Evolutionary conservation across 192 early-diverging fungal species (phyloP).

Genomic region (Chytriomyces hyalinus): DNA sequence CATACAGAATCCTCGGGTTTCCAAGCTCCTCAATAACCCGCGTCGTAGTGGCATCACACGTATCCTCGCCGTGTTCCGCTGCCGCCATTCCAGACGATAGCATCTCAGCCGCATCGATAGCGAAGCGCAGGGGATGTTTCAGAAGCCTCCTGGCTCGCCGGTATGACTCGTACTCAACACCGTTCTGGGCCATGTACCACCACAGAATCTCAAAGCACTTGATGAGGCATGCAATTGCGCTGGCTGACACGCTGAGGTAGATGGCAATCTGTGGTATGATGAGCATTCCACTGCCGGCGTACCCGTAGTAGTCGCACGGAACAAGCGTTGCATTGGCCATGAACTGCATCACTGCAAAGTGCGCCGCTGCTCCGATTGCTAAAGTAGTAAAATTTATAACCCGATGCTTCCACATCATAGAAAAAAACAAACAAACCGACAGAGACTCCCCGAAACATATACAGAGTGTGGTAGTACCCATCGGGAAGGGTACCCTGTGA

Average conservation of each 20-base stretch:
- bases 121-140: slow-evolving; percentile 29
- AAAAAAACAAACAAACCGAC: background rate
- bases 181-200: slow-evolving; percentile 33
- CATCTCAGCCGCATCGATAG: slow-evolving; percentile 33
- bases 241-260: slow-evolving; percentile 5
- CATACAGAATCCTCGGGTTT: slow-evolving; percentile 18
- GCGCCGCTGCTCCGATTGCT: slow-evolving; percentile 13
- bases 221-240: slow-evolving; percentile 17
- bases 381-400: background rate
- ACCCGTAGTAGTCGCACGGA: slow-evolving; percentile 29
- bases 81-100: slow-evolving; percentile 18
- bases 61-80: slow-evolving; percentile 15
- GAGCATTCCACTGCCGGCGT: slow-evolving; percentile 4
- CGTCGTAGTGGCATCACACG: slow-evolving; percentile 19
- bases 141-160: slow-evolving; percentile 22
- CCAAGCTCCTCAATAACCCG: slow-evolving; percentile 20
- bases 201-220: slow-evolving; percentile 30
- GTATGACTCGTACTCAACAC: slow-evolving; percentile 14
- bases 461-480: slow-evolving; percentile 24
- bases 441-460: slow-evolving; percentile 15
- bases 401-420: background rate
- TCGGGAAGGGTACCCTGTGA: slow-evolving; percentile 29
- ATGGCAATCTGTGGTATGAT: slow-evolving; percentile 17
- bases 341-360: slow-evolving; percentile 33
- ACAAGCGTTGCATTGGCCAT: background rate